Evolutionary conservation across 2,329 filamentous ascomycete species (phyloP).

Genomic region (Paecilomyces sp.): DNA sequence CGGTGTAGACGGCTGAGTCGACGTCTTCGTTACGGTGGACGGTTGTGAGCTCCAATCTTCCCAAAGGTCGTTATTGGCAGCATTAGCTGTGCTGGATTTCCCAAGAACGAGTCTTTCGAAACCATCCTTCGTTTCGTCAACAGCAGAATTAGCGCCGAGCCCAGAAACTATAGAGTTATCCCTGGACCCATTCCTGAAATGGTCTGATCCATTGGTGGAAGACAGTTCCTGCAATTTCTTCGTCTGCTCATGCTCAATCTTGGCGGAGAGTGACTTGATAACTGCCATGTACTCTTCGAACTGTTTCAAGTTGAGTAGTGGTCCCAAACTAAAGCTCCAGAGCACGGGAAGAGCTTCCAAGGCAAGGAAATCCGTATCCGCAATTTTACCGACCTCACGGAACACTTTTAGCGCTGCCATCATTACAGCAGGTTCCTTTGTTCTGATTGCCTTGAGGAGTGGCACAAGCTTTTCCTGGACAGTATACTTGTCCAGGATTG

Average conservation of each 20-base stretch:
- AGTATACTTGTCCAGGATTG: constrained; percentile 90
- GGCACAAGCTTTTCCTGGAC: constrained; percentile 97
- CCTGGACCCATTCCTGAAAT: constrained; percentile 28
- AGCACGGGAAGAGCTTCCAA: constrained; percentile 83
- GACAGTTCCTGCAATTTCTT: constrained; percentile 81
- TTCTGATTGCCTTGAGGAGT: constrained; percentile 86
- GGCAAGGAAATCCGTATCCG: constrained; percentile 85
- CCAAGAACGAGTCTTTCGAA: constrained; percentile 90
- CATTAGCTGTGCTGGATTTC: constrained; percentile 38
- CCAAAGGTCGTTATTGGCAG: constrained; percentile 25
- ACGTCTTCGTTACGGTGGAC: constrained; percentile 17
- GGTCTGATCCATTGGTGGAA: constrained; percentile 46
- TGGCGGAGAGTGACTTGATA: constrained; percentile 70
- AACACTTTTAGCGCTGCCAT: constrained; percentile 84
- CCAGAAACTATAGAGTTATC: constrained; percentile 18
- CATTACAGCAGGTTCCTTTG: constrained; percentile 96
- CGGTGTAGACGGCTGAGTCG: constrained; percentile 21
- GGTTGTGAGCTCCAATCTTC: constrained; percentile 22
- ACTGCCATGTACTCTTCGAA: constrained; percentile 87
- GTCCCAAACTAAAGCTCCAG: constrained; percentile 87
- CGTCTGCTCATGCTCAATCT: constrained; percentile 82
- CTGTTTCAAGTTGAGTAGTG: constrained; percentile 76
- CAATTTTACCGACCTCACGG: constrained; percentile 70
- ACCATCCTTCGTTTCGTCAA: constrained; percentile 57
- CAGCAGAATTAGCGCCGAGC: constrained; percentile 37